Conservation (phyloP, 345 rosid species). For the Ceriops decandra region DNA sequence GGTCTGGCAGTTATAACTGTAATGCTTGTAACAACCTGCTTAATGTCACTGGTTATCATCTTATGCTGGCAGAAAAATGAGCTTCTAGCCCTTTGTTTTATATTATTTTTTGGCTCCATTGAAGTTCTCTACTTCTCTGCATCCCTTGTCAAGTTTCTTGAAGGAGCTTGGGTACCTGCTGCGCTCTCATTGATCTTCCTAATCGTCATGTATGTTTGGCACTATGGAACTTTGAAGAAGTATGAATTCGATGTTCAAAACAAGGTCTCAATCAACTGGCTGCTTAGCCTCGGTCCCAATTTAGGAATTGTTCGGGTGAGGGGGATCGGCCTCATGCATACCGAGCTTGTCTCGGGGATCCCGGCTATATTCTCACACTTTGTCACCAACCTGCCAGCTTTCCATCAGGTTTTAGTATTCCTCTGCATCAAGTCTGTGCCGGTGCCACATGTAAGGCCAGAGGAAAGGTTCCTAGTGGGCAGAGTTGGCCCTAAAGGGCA, state of each 20-base stretch:
- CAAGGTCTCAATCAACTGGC: conserved; percentile 6
- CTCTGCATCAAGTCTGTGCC: conserved; percentile 7
- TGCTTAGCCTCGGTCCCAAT: background rate
- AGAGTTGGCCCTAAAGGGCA: conserved; percentile 1
- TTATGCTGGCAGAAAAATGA: conserved; percentile 4
- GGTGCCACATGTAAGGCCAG: conserved; percentile 1
- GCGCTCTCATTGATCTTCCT: background rate
- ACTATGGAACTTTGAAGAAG: background rate
- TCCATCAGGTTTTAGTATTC: conserved; percentile 7
- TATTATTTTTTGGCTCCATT: background rate
- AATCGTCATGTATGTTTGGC: background rate
- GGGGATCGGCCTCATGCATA: background rate
- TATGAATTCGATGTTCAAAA: conserved; percentile 3
- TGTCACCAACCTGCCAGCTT: conserved; percentile 6
- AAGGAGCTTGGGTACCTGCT: background rate
- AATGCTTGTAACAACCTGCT: conserved; percentile 1
- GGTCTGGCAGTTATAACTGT: conserved; percentile 2
- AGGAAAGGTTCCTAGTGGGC: conserved; percentile 4
- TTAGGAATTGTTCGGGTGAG: background rate
- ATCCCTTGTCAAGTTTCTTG: conserved; percentile 1
- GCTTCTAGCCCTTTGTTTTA: background rate
- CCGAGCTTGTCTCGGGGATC: conserved; percentile 1
- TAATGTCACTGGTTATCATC: background rate
- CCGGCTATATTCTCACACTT: conserved; percentile 3
- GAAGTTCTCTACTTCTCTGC: conserved; percentile 5